Conservation (phyloP, 2,329 filamentous ascomycete genomes). For the Graphiopsis chlorocephala region DNA sequence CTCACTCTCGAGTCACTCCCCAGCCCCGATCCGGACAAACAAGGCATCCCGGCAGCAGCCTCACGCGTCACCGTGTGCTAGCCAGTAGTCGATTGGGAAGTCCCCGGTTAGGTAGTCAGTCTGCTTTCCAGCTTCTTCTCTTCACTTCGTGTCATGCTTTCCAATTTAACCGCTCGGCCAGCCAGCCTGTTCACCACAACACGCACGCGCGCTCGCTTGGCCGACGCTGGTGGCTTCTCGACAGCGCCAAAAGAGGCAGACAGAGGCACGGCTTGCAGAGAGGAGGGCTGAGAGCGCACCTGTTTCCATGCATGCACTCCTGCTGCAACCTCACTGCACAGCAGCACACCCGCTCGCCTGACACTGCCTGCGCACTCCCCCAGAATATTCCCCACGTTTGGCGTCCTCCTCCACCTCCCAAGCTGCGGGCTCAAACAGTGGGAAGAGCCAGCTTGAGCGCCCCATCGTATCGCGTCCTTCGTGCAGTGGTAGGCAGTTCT, state of each 20-base stretch:
- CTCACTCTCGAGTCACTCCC: no score
- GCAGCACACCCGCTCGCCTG: background rate
- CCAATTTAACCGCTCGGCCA: background rate
- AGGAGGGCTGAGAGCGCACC: background rate
- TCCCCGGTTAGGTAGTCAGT: no score
- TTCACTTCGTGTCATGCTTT: background rate
- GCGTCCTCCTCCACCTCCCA: background rate
- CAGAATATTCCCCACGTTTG: slow-evolving; percentile 12
- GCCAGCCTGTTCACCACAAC: background rate
- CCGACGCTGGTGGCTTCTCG: slow-evolving; percentile 6
- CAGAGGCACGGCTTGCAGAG: background rate
- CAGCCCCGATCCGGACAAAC: background rate
- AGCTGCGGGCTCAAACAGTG: background rate
- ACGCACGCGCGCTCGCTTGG: slow-evolving; percentile 8
- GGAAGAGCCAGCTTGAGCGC: background rate
- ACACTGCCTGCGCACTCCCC: background rate
- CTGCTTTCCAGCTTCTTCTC: background rate
- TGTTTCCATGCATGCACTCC: background rate
- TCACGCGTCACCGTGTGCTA: slow-evolving; percentile 1
- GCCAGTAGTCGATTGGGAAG: no score
- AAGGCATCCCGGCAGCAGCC: background rate
- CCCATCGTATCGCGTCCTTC: background rate
- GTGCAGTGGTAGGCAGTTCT: no score
- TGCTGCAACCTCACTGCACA: background rate
- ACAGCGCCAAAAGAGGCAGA: background rate